Conservation (phyloP, 345 rosid genomes). For the Eucalyptus cloeziana region DNA sequence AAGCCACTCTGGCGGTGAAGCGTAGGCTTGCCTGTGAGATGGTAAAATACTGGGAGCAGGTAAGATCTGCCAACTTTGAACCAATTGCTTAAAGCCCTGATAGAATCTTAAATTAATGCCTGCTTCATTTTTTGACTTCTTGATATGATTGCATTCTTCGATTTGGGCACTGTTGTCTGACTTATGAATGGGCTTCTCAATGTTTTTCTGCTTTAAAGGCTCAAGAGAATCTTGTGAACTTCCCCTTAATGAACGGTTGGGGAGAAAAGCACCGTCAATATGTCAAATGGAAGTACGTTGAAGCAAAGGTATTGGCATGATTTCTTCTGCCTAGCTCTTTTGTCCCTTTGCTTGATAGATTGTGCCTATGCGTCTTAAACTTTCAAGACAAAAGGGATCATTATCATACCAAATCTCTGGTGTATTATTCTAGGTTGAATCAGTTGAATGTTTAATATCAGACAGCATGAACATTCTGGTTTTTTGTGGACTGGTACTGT, state of each 20-base stretch:
- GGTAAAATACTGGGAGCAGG: constrained; percentile 99
- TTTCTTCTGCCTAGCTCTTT: not conserved
- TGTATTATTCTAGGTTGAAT: not conserved
- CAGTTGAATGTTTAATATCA: not conserved
- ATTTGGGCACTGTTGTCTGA: not conserved
- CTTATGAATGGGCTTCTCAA: not conserved
- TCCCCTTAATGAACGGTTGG: constrained; percentile 88
- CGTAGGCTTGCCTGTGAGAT: constrained; percentile 99
- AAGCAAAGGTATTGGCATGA: constrained; percentile 54
- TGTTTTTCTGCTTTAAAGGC: constrained; percentile 38
- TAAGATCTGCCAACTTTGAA: constrained; percentile 4
- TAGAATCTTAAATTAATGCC: not conserved
- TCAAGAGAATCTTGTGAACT: constrained; percentile 81
- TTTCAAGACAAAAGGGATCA: not conserved
- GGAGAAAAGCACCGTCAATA: constrained; percentile 83
- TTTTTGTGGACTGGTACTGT: not conserved
- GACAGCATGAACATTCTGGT: not conserved
- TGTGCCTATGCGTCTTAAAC: not conserved
- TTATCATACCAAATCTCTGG: not conserved
- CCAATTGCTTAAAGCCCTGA: not conserved
- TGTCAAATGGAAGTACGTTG: constrained; percentile 88
- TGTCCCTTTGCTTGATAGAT: not conserved
- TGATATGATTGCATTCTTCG: not conserved
- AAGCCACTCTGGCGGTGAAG: constrained; percentile 98
- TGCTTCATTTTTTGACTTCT: not conserved